Evolutionary conservation across 208 protist species (phyloP), one percentile per base, ranked within the genome.

Genomic region (Leishmania martiniquensis): DNA sequence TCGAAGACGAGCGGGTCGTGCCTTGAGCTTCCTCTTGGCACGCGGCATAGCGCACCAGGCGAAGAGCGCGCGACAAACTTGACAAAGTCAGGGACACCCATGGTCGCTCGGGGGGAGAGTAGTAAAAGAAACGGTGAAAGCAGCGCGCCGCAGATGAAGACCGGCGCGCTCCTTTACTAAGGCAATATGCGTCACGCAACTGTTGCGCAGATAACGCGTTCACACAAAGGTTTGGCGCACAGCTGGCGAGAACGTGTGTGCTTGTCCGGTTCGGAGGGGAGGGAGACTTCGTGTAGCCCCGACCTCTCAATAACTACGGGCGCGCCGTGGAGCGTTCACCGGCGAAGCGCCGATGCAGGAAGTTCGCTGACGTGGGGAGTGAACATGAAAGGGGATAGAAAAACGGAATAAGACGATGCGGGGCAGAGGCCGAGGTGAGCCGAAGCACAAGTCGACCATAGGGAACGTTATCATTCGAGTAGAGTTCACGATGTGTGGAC

Each of bases 71-170:
- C 84, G 17, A 89, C 87, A 82, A 94, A 97, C 83, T 96, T 96
- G 2, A 96, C 79, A 44, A 97, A 91, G 68, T 97, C 93, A 22
- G 93, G 93, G 79, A 97, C 75, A 54, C 93, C 93, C 93, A 97
- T 82, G 47, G 2, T 77, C 55, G 25, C 67, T 55, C n/a, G n/a
- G n/a, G 22, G 7, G 25, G 22, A 45, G 60, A 22, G 17, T 13
- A 9, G 32, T 68, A 9, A 3, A 17, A 29, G 32, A 39, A 25
- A 68, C 32, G 12, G 39, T 32, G 47, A 9, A 47, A 45, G 34
- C 6, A 39, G 22, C 6, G 15, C 0, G 34, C 63, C 6, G 10
- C 1, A 68, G 39, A 7, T 17, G 37, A 68, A 29, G 20, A 68
- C 25, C 0, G 3, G 6, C n/a, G 63, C 32, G 42, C 15, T 17